phyloP scores from a whole-genome alignment of 1,284 basidiomycete species.

The Sparassis latifolia region DNA sequence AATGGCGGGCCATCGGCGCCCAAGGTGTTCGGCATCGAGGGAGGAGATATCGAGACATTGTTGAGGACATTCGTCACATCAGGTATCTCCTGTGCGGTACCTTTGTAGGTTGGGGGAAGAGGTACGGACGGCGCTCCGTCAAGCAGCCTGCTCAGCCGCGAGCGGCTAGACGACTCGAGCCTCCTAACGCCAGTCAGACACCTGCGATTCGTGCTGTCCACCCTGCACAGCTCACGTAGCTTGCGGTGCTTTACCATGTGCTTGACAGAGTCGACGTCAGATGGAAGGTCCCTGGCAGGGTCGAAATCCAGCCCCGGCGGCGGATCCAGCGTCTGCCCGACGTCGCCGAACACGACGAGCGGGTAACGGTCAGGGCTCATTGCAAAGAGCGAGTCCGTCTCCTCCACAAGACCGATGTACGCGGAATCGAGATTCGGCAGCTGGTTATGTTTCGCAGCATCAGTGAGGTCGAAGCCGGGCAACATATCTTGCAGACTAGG shows the following conservation, averaged over 20 bases:
- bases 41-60: not conserved
- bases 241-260: conserved; percentile 30
- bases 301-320: conserved; percentile 21
- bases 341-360: conserved; percentile 62
- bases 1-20: not conserved
- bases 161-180: conserved; percentile 34
- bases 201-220: conserved; percentile 38
- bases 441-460: conserved; percentile 25
- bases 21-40: conserved; percentile 1
- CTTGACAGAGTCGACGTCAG: conserved; percentile 39
- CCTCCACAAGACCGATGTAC: conserved; percentile 69
- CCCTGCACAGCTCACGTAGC: conserved; percentile 27
- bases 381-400: conserved; percentile 69
- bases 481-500: conserved; percentile 62
- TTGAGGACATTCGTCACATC: not conserved
- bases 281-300: conserved; percentile 27
- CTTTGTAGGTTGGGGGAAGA: conserved; percentile 8
- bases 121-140: conserved; percentile 27
- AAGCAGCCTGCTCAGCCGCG: conserved; percentile 27
- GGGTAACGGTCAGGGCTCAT: conserved; percentile 73
- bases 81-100: not conserved
- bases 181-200: conserved; percentile 57
- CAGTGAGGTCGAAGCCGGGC: conserved; percentile 35
- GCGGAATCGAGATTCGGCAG: conserved; percentile 50
- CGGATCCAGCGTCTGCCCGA: conserved; percentile 28